Conservation (phyloP, 257 asterid species). For the Knoxia roxburghii region DNA sequence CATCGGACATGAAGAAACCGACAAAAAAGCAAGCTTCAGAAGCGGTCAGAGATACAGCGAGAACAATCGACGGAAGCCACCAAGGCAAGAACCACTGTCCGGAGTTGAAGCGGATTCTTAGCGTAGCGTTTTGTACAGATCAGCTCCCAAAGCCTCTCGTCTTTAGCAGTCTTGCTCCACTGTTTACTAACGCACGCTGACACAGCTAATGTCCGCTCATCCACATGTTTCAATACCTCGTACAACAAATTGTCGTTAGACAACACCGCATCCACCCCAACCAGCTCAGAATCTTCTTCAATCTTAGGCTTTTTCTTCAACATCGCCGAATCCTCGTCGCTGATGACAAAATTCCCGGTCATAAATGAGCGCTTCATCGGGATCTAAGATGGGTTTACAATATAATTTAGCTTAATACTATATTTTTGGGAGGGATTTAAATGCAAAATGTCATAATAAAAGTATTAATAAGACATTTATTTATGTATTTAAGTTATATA, state of each 20-base stretch:
- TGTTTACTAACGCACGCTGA: constrained; percentile 81
- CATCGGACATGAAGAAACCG: constrained; percentile 28
- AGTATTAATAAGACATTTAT: no score
- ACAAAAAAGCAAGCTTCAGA: constrained; percentile 47
- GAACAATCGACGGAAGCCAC: constrained; percentile 86
- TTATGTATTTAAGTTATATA: no score
- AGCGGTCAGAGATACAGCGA: constrained; percentile 82
- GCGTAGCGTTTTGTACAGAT: constrained; percentile 79
- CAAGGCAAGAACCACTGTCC: constrained; percentile 76
- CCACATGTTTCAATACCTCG: constrained; percentile 85
- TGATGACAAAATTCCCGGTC: constrained; percentile 19
- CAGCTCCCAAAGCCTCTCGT: constrained; percentile 96
- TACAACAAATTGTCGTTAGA: constrained; percentile 71
- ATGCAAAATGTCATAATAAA: no score
- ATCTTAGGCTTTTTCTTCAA: constrained; percentile 45
- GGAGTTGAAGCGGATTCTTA: constrained; percentile 71
- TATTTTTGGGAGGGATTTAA: no score
- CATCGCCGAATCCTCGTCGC: constrained; percentile 14
- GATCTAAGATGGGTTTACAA: constrained; percentile 22
- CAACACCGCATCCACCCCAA: constrained; percentile 51
- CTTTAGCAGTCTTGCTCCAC: constrained; percentile 78
- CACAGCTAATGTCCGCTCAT: constrained; percentile 72
- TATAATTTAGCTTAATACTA: no score
- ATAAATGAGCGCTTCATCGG: constrained; percentile 46
- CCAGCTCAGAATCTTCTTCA: constrained; percentile 16